Evolutionary conservation across 352 stramenopile species (phyloP).

Genomic region (Plasmopara halstedii): DNA sequence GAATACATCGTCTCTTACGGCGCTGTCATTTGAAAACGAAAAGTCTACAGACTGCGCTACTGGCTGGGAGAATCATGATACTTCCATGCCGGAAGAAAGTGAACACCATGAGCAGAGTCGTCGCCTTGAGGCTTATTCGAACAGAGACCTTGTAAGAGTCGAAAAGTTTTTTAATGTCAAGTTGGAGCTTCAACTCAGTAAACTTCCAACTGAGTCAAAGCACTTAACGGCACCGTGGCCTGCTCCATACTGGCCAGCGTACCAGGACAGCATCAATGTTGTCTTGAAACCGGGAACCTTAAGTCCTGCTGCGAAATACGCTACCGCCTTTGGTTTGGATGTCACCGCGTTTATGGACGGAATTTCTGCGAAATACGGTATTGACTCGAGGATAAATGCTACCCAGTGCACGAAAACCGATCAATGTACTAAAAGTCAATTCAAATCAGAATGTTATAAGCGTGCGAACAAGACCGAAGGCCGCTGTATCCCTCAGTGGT

Average conservation of each 20-base stretch:
- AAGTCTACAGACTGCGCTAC: constrained; percentile 17
- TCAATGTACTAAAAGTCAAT: constrained; percentile 7
- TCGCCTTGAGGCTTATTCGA: constrained; percentile 12
- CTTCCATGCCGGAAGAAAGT: no score
- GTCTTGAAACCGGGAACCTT: constrained; percentile 17
- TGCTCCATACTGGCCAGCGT: constrained; percentile 42
- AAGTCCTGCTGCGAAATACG: constrained; percentile 40
- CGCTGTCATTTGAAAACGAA: background rate
- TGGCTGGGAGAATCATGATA: constrained; percentile 16
- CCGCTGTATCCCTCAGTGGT: constrained; percentile 45
- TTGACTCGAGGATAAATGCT: constrained; percentile 19
- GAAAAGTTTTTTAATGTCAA: constrained; percentile 12
- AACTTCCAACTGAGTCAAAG: constrained; percentile 7
- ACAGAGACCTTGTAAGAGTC: constrained; percentile 17
- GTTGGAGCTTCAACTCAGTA: constrained; percentile 16
- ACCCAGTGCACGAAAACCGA: constrained; percentile 17
- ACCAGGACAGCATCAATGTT: constrained; percentile 58
- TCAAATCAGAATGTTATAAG: background rate
- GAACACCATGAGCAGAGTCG: constrained; percentile 15
- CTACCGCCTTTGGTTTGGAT: constrained; percentile 30
- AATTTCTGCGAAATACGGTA: constrained; percentile 25
- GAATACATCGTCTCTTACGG: background rate
- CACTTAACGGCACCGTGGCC: constrained; percentile 13
- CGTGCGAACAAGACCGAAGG: constrained; percentile 17
- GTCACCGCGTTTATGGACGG: constrained; percentile 26